phyloP scores from a whole-genome alignment of 2,329 filamentous ascomycete genomes.

The Cercospora canescens region DNA sequence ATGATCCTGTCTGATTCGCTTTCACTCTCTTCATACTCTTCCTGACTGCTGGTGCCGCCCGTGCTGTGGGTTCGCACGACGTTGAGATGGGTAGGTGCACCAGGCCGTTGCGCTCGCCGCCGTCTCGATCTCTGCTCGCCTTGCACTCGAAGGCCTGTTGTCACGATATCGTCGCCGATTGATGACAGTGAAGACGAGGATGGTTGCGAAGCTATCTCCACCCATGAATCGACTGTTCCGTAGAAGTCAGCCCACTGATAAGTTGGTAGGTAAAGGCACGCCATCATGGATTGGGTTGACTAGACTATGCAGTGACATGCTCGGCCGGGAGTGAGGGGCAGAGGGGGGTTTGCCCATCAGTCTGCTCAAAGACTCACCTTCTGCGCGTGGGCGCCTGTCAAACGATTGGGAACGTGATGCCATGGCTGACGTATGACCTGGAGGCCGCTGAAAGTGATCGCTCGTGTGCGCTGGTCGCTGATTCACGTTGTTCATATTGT shows the following conservation, averaged over 20 bases:
- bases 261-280: slow-evolving; percentile 23
- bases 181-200: slow-evolving; percentile 91
- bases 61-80: slow-evolving; percentile 48
- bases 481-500: slow-evolving; percentile 10
- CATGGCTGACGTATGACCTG: slow-evolving; percentile 30
- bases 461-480: slow-evolving; percentile 19
- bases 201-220: slow-evolving; percentile 88
- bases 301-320: background rate
- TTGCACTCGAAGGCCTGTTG: slow-evolving; percentile 78
- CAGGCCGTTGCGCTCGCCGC: slow-evolving; percentile 45
- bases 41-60: slow-evolving; percentile 71
- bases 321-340: background rate
- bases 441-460: slow-evolving; percentile 23
- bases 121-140: slow-evolving; percentile 63
- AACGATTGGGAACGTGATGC: slow-evolving; percentile 33
- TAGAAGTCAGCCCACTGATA: slow-evolving; percentile 32
- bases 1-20: slow-evolving; percentile 77
- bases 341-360: background rate
- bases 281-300: slow-evolving; percentile 15
- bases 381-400: slow-evolving; percentile 31
- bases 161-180: slow-evolving; percentile 83
- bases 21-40: slow-evolving; percentile 92
- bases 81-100: slow-evolving; percentile 42
- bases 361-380: slow-evolving; percentile 28
- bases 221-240: slow-evolving; percentile 76